These are phyloP conservation scores for Carex myosuroides DNA, from an alignment of 176 grass and related monocot species.

Conservation along the genomic window DNA sequence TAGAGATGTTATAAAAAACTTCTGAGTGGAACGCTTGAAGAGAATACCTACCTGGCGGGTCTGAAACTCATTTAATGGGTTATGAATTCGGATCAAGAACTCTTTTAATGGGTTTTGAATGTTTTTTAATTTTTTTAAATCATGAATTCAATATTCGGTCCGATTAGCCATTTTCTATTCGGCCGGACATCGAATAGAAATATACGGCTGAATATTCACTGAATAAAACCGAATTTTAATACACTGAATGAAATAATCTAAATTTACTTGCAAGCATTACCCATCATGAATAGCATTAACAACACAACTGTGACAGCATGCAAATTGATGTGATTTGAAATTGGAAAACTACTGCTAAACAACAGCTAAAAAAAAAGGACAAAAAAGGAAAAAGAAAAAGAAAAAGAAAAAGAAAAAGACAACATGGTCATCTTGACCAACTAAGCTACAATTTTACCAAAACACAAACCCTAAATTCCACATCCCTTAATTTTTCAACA, in stretches of 20 bases:
- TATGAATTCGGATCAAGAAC: no score
- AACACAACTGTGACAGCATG: not conserved
- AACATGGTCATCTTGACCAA: not conserved
- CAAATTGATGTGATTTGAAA: not conserved
- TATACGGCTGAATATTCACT: no score
- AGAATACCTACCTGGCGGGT: no score
- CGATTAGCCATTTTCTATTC: no score
- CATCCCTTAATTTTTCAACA: constrained; percentile 3
- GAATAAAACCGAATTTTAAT: no score
- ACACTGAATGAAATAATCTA: not conserved
- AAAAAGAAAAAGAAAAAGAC: not conserved
- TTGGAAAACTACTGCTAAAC: not conserved
- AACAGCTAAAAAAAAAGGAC: not conserved
- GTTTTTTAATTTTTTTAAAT: no score
- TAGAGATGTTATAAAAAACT: no score
- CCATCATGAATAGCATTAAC: not conserved
- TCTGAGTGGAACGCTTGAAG: no score
- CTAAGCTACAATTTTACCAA: constrained; percentile 11
- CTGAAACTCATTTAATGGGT: no score
- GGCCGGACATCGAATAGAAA: no score
- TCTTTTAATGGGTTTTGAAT: no score
- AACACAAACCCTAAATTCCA: constrained; percentile 4
- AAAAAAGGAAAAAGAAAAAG: not conserved
- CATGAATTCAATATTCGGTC: no score
- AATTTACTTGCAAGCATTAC: not conserved